These are phyloP conservation scores for Collybiopsis confluens DNA, from an alignment of 768 basidiomycete genomes.

Conservation along the genomic window DNA sequence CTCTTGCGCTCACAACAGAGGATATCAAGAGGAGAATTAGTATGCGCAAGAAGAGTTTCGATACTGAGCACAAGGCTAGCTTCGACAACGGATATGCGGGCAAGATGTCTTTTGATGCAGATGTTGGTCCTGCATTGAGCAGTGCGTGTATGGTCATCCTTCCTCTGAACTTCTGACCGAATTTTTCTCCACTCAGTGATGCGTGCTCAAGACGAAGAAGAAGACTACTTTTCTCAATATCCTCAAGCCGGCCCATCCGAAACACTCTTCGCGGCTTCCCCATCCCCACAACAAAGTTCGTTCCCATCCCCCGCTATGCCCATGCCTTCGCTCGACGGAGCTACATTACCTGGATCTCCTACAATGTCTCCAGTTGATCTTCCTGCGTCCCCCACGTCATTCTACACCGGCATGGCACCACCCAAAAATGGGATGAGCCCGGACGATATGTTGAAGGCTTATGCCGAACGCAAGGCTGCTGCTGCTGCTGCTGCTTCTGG, in stretches of 20 bases:
- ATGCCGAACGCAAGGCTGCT: no score
- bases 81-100: conserved; percentile 20
- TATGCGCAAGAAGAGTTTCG: neutral
- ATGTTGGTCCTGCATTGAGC: conserved; percentile 64
- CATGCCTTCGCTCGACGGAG: neutral
- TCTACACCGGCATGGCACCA: no score
- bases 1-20: conserved; percentile 15
- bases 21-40: conserved; percentile 16
- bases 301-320: conserved; percentile 7
- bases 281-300: conserved; percentile 25
- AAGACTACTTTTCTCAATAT: conserved; percentile 5
- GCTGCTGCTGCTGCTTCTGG: no score
- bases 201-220: conserved; percentile 47
- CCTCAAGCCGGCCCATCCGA: neutral
- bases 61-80: neutral
- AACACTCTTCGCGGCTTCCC: conserved; percentile 39
- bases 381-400: no score
- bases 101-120: no score
- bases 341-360: conserved; percentile 7
- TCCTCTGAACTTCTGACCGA: neutral
- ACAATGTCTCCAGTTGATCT: conserved; percentile 9
- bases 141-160: conserved; percentile 36
- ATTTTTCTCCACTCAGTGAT: conserved; percentile 58
- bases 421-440: no score
- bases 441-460: no score